phyloP scores from a whole-genome alignment of 306 rosid genomes.

The Cucumis cinereus region DNA sequence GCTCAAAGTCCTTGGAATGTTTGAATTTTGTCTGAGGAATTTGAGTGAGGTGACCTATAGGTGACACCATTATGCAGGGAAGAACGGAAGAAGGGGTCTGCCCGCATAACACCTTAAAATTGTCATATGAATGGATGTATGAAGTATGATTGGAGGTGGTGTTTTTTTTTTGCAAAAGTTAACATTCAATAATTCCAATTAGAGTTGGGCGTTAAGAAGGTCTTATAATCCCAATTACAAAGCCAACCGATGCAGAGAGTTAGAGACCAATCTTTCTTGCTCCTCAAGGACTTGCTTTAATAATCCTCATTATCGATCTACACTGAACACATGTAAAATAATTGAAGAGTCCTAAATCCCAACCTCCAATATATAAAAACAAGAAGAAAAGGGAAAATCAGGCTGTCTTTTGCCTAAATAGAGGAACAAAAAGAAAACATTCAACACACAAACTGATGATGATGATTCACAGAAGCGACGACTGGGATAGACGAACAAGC shows the following conservation, averaged over 20 bases:
- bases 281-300: conserved; percentile 2
- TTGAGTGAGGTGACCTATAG: neutral
- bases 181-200: conserved; percentile 3
- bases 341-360: conserved; percentile 10
- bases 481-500: conserved; percentile 1
- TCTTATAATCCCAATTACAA: conserved; percentile 1
- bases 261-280: conserved; percentile 4
- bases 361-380: neutral
- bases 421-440: conserved; percentile 14
- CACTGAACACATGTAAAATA: conserved; percentile 13
- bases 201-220: conserved; percentile 5
- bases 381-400: neutral
- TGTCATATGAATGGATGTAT: neutral
- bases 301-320: conserved; percentile 22
- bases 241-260: neutral
- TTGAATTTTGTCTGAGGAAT: neutral
- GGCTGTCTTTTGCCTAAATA: conserved; percentile 3
- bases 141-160: neutral
- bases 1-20: neutral
- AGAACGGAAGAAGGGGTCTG: neutral
- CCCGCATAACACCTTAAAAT: neutral
- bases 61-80: neutral
- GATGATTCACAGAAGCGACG: conserved; percentile 1
- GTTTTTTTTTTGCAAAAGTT: neutral
- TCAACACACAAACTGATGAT: neutral